A percentile compares a stretch with the other conserved stretches of the same genome.
These are phyloP conservation scores for Hondaea fermentalgiana DNA, from an alignment of 108 stramenopile genomes.

Conservation along the genomic window DNA sequence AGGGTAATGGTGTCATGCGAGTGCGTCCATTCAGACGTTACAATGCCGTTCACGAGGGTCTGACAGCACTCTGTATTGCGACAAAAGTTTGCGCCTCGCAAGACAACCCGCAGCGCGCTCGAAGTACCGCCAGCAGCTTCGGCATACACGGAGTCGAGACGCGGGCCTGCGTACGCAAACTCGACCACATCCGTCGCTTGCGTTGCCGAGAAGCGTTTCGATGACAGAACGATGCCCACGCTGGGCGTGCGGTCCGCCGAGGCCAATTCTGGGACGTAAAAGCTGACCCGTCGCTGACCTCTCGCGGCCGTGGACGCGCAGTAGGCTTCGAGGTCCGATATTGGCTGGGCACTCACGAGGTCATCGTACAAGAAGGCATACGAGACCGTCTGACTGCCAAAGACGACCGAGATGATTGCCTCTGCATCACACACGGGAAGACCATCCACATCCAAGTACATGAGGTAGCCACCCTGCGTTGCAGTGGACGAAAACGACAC, in stretches of 20 bases:
- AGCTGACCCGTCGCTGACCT: not conserved
- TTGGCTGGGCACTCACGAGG: not conserved
- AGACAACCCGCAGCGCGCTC: not conserved
- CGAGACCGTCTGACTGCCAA: not conserved
- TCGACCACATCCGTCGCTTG: not conserved
- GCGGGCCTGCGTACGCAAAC: not conserved
- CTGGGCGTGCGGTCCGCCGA: not conserved
- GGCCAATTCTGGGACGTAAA: not conserved
- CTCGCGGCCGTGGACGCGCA: not conserved
- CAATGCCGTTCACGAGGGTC: not conserved
- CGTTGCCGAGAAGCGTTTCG: not conserved
- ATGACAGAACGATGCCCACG: not conserved
- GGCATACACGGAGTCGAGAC: not conserved
- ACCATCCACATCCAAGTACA: not conserved
- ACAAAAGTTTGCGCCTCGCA: not conserved
- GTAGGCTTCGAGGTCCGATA: not conserved
- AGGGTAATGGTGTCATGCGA: not conserved
- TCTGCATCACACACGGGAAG: not conserved
- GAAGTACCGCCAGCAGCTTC: not conserved
- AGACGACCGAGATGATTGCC: not conserved
- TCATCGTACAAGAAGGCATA: not conserved
- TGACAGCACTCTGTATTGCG: not conserved
- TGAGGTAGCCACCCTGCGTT: constrained; percentile 16
- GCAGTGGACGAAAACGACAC: not conserved
- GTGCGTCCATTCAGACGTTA: not conserved